Evolutionary conservation across 768 basidiomycete genomes (phyloP), one percentile per base, ranked within the genome.

Genomic region (Phylloporus sp.): DNA sequence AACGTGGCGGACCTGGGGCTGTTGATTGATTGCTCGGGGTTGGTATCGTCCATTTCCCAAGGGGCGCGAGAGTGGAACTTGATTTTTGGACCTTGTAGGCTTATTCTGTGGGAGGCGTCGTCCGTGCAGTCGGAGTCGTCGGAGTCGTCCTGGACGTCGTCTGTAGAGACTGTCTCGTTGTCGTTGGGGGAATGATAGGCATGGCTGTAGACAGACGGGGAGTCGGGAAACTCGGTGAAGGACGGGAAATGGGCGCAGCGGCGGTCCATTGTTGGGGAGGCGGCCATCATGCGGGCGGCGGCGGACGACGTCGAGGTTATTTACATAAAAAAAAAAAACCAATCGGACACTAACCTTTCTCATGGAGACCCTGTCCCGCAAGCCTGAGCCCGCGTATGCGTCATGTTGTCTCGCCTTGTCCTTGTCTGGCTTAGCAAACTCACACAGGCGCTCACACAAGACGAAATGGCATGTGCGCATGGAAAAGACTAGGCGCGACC

Each of bases 81-180:
- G 76, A 90, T 86, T 65, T 80, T 88, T 24, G 88, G 88, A n/a
- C 89, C 89, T 27, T 84, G 78, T 38, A 82, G 68, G 57, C 84
- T 88, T 65, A 89, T 78, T 43, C 82, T 74, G 48, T 73, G 64
- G 2, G 73, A 66, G 29, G 70, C 56, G 9, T 72, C 72, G 29
- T 76, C 70, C 41, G 76, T 72, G 36, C 70, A 71, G 33, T 70
- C 70, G 31, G 15, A 14, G 38, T 69, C 67, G 20, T 60, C 61
- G 17, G 61, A 62, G 20, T 71, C 69, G 38, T 74, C 68, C 38
- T 64, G 68, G 35, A 63, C 38, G 22, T 55, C 57, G 36, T 60
- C 56, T 7, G 67, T 59, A 38, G 71, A 63, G 28, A 64, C 47
- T 5, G 56, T 42, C 47, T 83, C 78, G 50, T 79, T 79, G 53